Evolutionary conservation across 257 asterid genomes (phyloP).

Genomic region (Ajuga chamaepitys): DNA sequence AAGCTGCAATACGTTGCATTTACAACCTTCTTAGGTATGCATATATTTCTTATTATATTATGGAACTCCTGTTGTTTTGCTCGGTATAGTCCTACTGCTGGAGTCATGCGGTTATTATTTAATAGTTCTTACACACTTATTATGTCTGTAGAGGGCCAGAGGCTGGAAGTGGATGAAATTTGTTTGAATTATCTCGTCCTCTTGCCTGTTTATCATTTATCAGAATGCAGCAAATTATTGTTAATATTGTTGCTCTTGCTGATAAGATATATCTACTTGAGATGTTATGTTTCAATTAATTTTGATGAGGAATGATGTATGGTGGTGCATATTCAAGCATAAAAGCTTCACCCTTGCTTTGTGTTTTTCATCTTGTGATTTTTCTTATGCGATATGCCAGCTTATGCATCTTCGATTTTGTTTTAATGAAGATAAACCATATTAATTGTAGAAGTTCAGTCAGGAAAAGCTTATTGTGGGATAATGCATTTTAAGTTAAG

Average conservation of each 20-base stretch:
- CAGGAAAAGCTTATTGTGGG: background rate
- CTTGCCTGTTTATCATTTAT: background rate
- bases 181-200: background rate
- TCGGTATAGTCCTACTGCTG: background rate
- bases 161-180: background rate
- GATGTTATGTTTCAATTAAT: background rate
- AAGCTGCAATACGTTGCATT: slow-evolving; percentile 92
- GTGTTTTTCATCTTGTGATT: background rate
- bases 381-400: too few relatives aligned
- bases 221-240: background rate
- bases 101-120: background rate
- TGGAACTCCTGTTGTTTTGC: background rate
- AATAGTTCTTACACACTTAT: background rate
- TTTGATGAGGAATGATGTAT: background rate
- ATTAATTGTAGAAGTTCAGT: background rate
- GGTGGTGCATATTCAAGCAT: background rate
- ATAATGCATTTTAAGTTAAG: background rate
- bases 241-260: background rate
- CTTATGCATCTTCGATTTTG: too few relatives aligned
- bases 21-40: slow-evolving; percentile 88
- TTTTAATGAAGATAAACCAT: background rate
- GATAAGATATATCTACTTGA: background rate
- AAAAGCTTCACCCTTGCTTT: background rate
- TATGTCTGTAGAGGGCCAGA: background rate
- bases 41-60: background rate